Percentiles rank a stretch among this genome's conserved stretches.
Conservation (phyloP, 805 yeast genomes). For the Isabelozyma pseudorhagii region DNA sequence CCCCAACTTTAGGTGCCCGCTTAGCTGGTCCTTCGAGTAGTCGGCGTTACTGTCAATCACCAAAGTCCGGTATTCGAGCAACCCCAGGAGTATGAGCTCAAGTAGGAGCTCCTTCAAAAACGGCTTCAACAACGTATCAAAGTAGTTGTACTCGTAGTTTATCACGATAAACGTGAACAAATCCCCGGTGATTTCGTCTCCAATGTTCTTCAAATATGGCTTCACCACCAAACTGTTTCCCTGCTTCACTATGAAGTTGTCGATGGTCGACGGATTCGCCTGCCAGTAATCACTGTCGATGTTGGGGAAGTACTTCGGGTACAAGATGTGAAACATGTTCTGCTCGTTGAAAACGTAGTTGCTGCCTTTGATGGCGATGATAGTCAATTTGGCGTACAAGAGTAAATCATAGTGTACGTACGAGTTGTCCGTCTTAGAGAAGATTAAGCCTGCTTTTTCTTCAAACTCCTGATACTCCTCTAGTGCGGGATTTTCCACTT, state of each 20-base stretch:
- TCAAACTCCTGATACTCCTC: background rate
- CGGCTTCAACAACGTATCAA: conserved; percentile 28
- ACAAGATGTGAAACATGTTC: conserved; percentile 40
- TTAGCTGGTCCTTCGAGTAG: conserved; percentile 2
- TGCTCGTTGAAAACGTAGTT: conserved; percentile 36
- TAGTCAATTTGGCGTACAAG: conserved; percentile 36
- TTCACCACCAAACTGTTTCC: conserved; percentile 10
- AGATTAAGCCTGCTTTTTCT: conserved; percentile 9
- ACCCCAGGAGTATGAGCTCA: conserved; percentile 14
- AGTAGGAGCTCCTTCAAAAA: conserved; percentile 24
- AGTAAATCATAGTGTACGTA: conserved; percentile 35
- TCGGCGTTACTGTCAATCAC: background rate
- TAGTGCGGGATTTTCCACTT: background rate
- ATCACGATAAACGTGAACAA: conserved; percentile 27
- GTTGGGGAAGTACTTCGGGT: conserved; percentile 43
- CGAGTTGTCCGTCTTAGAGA: conserved; percentile 23
- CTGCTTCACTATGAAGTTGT: conserved; percentile 8
- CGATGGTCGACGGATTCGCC: conserved; percentile 17
- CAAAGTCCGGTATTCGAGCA: background rate
- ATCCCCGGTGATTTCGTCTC: conserved; percentile 13
- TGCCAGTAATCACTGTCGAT: conserved; percentile 40
- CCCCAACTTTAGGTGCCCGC: conserved; percentile 17
- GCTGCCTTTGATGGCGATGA: conserved; percentile 39
- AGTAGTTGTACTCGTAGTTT: conserved; percentile 17
- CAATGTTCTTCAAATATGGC: conserved; percentile 16